Conservation (phyloP, 495 filamentous ascomycete genomes). For the Aspergillus funiculosus region DNA sequence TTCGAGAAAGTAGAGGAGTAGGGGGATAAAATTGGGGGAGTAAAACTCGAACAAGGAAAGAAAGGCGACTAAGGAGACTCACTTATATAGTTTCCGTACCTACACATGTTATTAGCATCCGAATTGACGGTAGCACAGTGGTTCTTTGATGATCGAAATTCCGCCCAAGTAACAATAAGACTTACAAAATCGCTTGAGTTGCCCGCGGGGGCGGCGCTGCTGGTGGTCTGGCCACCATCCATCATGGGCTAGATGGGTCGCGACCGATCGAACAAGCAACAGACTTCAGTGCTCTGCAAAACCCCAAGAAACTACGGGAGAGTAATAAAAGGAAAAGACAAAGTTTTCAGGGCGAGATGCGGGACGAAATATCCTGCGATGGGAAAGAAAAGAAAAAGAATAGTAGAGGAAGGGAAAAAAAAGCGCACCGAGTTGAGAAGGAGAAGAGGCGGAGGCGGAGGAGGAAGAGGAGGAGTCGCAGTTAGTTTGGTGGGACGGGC, state of each 20-base stretch:
- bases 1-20: constrained; percentile 11
- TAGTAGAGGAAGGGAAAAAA: constrained; percentile 5
- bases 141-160: constrained; percentile 5
- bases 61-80: constrained; percentile 33
- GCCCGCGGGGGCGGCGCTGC: constrained; percentile 50
- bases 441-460: constrained; percentile 5
- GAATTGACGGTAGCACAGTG: constrained; percentile 14
- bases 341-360: not conserved
- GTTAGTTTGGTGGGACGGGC: constrained; percentile 15
- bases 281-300: constrained; percentile 24
- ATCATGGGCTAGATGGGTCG: constrained; percentile 47
- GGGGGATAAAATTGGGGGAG: constrained; percentile 12
- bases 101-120: constrained; percentile 40
- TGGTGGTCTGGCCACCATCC: constrained; percentile 49
- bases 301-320: constrained; percentile 18
- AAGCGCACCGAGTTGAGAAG: constrained; percentile 5
- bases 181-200: constrained; percentile 78
- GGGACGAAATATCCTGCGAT: constrained; percentile 7
- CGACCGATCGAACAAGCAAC: constrained; percentile 44
- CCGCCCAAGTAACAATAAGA: constrained; percentile 19
- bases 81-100: constrained; percentile 99
- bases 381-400: constrained; percentile 6
- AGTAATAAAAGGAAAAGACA: constrained; percentile 20
- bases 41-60: constrained; percentile 16
- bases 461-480: constrained; percentile 10